Evolutionary conservation across 108 stramenopile genomes (phyloP), one percentile per base, ranked within the genome.

Genomic region (Pseudonitzschia multiseries): DNA sequence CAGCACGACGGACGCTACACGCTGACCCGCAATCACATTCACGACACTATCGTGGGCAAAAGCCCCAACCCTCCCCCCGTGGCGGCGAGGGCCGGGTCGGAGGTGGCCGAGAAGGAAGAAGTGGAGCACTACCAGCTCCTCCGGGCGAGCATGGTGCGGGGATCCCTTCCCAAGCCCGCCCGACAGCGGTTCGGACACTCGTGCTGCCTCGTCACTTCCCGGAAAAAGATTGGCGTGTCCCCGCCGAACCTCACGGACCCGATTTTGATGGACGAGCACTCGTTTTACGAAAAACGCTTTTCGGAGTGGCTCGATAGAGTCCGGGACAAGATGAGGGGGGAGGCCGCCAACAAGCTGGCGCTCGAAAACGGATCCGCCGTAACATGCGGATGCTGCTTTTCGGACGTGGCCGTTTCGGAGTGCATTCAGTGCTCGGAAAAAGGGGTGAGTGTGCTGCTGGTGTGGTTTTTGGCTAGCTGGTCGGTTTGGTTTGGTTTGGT

Each of bases 321-420:
- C 26, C 53, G 69, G 18, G 52, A 62, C 5, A 48, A 50, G 24
- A 36, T 65, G 20, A 43, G 48, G 54, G 65, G 78, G 22, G 9
- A 62, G n/a, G 52, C 53, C 21, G 72, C 70, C 17, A 62, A 81
- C 20, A 50, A 72, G 44, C 42, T 54, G 14, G 53, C 80, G 0
- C 57, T 77, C 52, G 27, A 28, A 13, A 65, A 50, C 18, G 78
- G 80, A 57, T 64, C 78, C 21, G 76, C 74, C 6, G 65, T 96
- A 8, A 88, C 90, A 68, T 96, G 95, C 69, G 52, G 68, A 10
- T 93, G 92, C 73, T 96, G 95, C 70, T 96, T 75, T 62, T 88
- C 69, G 48, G 76, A 87, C 9, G 80, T 87, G 29, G 71, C 84
- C 18, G 79, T 88, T 69, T 87, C 92, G 67, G 91, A 91, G 68